These are phyloP conservation scores for Ceratobasidium theobromae DNA, from an alignment of 1,284 basidiomycete genomes.

Conservation along the genomic window DNA sequence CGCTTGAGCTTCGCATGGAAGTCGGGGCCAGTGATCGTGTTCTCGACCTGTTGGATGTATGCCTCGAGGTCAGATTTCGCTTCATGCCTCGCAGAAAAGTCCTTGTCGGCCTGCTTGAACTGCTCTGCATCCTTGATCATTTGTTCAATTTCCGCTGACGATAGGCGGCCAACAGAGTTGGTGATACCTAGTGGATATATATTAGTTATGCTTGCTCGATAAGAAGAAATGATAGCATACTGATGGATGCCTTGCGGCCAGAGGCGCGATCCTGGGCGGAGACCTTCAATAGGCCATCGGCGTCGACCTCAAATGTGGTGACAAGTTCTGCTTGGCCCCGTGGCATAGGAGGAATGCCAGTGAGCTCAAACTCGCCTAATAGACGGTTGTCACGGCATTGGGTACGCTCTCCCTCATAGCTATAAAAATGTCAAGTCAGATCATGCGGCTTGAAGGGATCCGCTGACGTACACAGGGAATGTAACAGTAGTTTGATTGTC, in stretches of 20 bases:
- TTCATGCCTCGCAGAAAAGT: slow-evolving; percentile 93
- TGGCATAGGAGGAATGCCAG: slow-evolving; percentile 94
- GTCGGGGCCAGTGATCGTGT: slow-evolving; percentile 90
- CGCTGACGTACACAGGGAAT: slow-evolving; percentile 79
- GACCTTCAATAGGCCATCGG: slow-evolving; percentile 95
- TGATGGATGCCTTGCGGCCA: slow-evolving; percentile 94
- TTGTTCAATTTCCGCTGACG: slow-evolving; percentile 91
- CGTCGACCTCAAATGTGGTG: slow-evolving; percentile 96
- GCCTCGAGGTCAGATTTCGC: slow-evolving; percentile 96
- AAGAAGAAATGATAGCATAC: slow-evolving; percentile 53
- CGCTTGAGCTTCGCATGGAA: slow-evolving; percentile 97
- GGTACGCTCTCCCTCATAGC: slow-evolving; percentile 96
- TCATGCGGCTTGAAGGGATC: neutral
- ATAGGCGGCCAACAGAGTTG: slow-evolving; percentile 95
- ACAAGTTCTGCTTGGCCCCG: slow-evolving; percentile 95
- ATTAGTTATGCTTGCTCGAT: neutral
- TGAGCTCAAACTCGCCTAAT: slow-evolving; percentile 97
- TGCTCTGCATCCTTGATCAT: slow-evolving; percentile 99
- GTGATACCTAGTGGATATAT: slow-evolving; percentile 63
- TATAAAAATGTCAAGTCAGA: slow-evolving; percentile 40
- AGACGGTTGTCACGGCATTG: slow-evolving; percentile 96
- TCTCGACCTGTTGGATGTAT: slow-evolving; percentile 92
- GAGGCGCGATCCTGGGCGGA: slow-evolving; percentile 93
- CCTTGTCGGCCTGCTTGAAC: slow-evolving; percentile 95
- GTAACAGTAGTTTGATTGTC: slow-evolving; percentile 98